Base-by-base conservation (phyloP, 192 early-diverging fungal genomes). In the Mortierella claussenii region DNA sequence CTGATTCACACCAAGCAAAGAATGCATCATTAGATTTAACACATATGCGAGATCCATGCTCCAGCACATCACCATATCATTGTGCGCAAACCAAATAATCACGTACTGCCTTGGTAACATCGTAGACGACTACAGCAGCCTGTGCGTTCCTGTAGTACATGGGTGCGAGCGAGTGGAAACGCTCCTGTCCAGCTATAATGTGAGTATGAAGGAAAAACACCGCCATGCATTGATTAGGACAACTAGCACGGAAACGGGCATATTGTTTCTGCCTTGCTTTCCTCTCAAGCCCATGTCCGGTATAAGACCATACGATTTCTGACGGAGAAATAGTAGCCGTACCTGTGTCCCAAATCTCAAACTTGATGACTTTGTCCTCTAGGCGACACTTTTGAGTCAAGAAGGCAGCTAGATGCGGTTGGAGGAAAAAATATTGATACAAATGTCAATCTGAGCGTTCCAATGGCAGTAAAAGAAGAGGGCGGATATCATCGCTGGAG, bases 81-180 rank as follows among this genome's bases (percentile, higher is more conserved):
- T 10, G 13, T 10, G 13, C 7, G 13, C 7, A 40, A 40, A 40
- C 7, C 7, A 34, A n/a, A 47, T 45, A 13, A 51, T 0, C 11
- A 68, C 85, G 80, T 79, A 88, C 87, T 37, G 80, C 70, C 78
- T 88, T 88, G 3, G 97, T 99, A 55, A 99, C 91, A 82, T 99
- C 97, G 73, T 97, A 99, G 8, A 95, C 97, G 40, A 99, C 95
- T 4, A 98, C 89, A 0, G 96, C 96, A 33, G 96, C 96, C 83
- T 97, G 95, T 15, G 97, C 97, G 75, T 96, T 96, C 60, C 97
- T 82, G 80, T 99, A 99, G 82, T 99, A 99, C 96, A 97, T 92
- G 33, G 96, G 95, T 27, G 95, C 94, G 53, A 95, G 86, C 47
- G 94, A 98, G 64, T 97, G 96, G 82, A 98, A 99, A 46, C 97